Evolutionary conservation across 805 yeast species (phyloP), one percentile per base, ranked within the genome.

Genomic region (Priceomyces fermenticarens): DNA sequence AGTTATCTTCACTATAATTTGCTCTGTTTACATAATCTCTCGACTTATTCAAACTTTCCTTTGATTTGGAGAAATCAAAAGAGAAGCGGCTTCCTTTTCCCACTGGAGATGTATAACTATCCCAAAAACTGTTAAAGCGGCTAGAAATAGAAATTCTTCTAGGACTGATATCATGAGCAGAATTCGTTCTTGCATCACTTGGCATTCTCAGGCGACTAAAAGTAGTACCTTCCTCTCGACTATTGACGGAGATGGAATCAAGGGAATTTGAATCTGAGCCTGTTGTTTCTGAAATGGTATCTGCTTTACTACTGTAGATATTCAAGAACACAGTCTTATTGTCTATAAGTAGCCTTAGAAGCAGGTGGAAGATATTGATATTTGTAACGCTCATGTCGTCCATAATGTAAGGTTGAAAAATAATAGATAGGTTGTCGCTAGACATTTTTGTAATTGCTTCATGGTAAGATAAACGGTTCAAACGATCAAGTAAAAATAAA

Each of bases 331-430:
- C 45, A 5, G 40, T 48, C 3, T 53, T 47, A 36, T 48, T 37
- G 1, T 45, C 47, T 14, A 61, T 52, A 20, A 61, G 37, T 11
- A 50, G 29, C 16, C 46, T 47, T 15, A 55, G 41, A 10, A 54
- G 30, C 15, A 49, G 46, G 31, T 53, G 57, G 28, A 43, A 49
- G n/a, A 36, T 38, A 6, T 49, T 49, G 23, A 55, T 41, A 20
- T 45, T 41, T 16, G 40, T 23, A 12, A 54, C 39, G 30, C 46
- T 45, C n/a, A 40, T 33, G 27, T 46, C 40, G 11, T 45, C 46
- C 32, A 62, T 55, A 13, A 63, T 43, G 39, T 60, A 60, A 9
- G 65, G 68, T 41, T 59, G 66, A 44, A 62, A 63, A 23, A 63
- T 56, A 17, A 62, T 63, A 10, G 67, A 51, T 27, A 47, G 51